These are phyloP conservation scores for Arctium lappa DNA, from an alignment of 129 eudicot genomes.

Conservation along the genomic window DNA sequence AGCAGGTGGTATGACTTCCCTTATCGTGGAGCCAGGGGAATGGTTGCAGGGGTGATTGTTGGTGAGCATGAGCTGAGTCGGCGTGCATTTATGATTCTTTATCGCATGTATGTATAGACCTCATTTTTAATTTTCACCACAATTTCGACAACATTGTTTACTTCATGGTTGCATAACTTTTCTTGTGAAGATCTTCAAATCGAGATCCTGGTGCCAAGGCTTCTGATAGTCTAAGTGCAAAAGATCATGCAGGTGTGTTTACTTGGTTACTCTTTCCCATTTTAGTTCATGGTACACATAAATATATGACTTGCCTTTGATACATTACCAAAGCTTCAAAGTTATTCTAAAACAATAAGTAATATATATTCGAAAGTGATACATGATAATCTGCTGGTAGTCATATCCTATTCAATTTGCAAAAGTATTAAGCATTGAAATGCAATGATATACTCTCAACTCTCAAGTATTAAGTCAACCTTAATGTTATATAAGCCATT, in stretches of 20 bases:
- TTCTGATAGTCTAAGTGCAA: conserved; percentile 67
- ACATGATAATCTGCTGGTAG: not conserved
- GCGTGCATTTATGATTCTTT: conserved; percentile 90
- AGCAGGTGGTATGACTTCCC: conserved; percentile 99
- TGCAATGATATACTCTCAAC: not conserved
- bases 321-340: not conserved
- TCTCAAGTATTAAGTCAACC: not conserved
- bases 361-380: not conserved
- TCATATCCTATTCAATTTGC: not conserved
- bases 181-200: conserved; percentile 70
- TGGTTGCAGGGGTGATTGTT: conserved; percentile 90
- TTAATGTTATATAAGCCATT: too few species aligned
- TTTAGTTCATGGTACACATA: not conserved
- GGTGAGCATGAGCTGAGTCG: conserved; percentile 85
- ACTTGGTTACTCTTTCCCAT: not conserved
- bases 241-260: conserved; percentile 80
- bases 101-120: conserved; percentile 65
- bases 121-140: not conserved
- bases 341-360: not conserved
- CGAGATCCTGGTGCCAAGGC: conserved; percentile 89
- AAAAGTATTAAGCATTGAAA: not conserved
- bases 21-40: conserved; percentile 77
- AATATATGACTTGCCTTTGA: not conserved
- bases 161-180: conserved; percentile 16
- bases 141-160: not conserved